Base-by-base conservation (phyloP, 1,284 basidiomycete genomes). In the Heterobasidion occidentale region DNA sequence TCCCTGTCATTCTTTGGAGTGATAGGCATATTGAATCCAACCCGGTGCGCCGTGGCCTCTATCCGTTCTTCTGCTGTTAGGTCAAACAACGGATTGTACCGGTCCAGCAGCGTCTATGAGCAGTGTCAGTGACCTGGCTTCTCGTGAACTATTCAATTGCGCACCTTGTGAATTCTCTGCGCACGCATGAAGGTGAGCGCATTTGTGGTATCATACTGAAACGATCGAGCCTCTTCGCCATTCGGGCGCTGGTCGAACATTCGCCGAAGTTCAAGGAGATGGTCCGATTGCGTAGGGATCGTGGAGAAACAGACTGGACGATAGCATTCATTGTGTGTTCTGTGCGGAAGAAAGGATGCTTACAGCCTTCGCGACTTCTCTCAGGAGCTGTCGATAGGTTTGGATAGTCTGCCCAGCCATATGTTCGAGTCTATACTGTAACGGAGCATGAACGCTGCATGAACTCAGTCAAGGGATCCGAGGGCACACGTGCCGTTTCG, bases 21-120 rank as follows among this genome's bases (percentile, higher is more conserved):
- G 36, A 68, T 49, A 15, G 86, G 86, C 81, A 90, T 84, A 62
- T 90, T 76, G 51, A 97, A 73, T 4, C 94, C 94, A 46, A 97
- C 94, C 56, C 93, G 76, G 52, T 86, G 78, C 5, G 93, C 93
- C 1, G 94, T 94, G 1, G 90, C 91, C 60, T 86, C 76, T 57
- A 95, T 78, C 58, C 88, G 77, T 66, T 95, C 92, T 64, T 92
- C 83, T 20, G 79, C 74, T 0, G 90, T 86, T 64, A 94, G 78
- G 64, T 90, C 89, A 52, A 86, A 72, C 11, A 90, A 73, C 0
- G 94, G 93, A 68, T 94, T 95, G 74, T 97, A 97, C 56, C 91
- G 77, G 59, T 90, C 86, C 57, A 94, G 70, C 46, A 94, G 72
- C 19, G 75, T 75, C 90, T 93, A 60, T 42, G 46, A 45, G 11